Percentiles rank a stretch among this genome's conserved stretches.
Conservation (phyloP, 108 stramenopile genomes). For the Skeletonema potamos region DNA sequence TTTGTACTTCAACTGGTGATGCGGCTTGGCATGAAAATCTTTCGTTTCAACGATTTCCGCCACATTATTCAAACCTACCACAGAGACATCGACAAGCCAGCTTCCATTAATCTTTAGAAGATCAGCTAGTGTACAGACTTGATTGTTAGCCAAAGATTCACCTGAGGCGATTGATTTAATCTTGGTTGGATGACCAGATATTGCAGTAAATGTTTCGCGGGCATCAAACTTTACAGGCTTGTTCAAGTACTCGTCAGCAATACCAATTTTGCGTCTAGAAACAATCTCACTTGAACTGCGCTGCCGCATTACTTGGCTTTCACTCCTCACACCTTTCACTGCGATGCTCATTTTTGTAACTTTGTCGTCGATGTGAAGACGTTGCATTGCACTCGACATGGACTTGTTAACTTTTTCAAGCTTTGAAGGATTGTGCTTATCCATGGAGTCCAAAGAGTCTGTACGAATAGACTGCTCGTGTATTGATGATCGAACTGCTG, state of each 20-base stretch:
- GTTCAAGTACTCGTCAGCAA: constrained; percentile 8
- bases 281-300: constrained; percentile 11
- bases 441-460: not conserved
- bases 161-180: constrained; percentile 28
- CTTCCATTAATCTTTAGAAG: constrained; percentile 17
- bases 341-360: constrained; percentile 27
- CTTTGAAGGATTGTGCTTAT: not conserved
- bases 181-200: constrained; percentile 26
- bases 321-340: constrained; percentile 21
- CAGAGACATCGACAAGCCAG: constrained; percentile 18
- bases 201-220: constrained; percentile 33
- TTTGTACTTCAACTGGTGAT: constrained; percentile 11
- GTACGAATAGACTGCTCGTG: constrained; percentile 14
- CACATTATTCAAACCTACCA: not conserved
- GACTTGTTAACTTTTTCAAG: constrained; percentile 25
- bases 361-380: constrained; percentile 41
- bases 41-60: not conserved
- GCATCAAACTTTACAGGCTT: constrained; percentile 43
- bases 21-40: not conserved
- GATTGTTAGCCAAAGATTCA: constrained; percentile 5
- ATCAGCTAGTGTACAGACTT: not conserved
- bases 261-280: constrained; percentile 10
- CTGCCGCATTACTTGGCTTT: constrained; percentile 21
- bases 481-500: constrained; percentile 20
- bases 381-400: constrained; percentile 16